Evolutionary conservation across 2,329 filamentous ascomycete species (phyloP), one percentile per base, ranked within the genome.

Genomic region (Neonectria hederae): DNA sequence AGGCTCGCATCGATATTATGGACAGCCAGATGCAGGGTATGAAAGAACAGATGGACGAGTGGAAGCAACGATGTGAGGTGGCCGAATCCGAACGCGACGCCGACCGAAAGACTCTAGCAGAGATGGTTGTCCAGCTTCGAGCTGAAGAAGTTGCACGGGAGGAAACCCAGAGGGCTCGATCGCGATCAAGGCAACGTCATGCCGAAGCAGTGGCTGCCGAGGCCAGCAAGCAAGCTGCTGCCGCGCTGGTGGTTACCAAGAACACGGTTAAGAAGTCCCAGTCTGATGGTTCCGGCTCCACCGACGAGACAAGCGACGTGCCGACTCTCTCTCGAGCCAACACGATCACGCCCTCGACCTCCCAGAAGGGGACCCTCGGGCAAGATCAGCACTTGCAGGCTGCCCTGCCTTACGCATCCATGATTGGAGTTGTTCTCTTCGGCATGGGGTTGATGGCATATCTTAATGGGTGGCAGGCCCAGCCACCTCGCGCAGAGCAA

Each of bases 391-490:
- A 76, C 54, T 74, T 86, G 61, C 72, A 79, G 43, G 76, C 89
- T 49, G 84, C 86, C 60, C 83, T 92, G 63, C 92, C 92, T 17
- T 95, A 94, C 74, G 90, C 91, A 43, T 94, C 91, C 2, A 93
- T 95, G 87, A 80, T 96, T 49, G 91, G 92, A 11, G 92, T 96
- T 32, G 92, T 96, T 26, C 79, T 96, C 60, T 82, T 96, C 65
- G 92, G 92, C 32, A 90, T 96, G 81, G 91, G 92, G 14, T 78
- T 96, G 68, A 96, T 96, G 92, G 92, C 91, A 45, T 94, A 94
- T 78, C 84, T 96, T 71, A 96, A 96, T 74, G 90, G 91, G 55
- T 95, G 92, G 92, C 91, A 93, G 72, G 43, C 74, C 22, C 72
- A 78, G 55, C 73, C 79, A 42, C 69, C 77, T 4, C 72, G 70